Conservation (phyloP, 2,329 filamentous ascomycete genomes). For the Geosmithia flava region DNA sequence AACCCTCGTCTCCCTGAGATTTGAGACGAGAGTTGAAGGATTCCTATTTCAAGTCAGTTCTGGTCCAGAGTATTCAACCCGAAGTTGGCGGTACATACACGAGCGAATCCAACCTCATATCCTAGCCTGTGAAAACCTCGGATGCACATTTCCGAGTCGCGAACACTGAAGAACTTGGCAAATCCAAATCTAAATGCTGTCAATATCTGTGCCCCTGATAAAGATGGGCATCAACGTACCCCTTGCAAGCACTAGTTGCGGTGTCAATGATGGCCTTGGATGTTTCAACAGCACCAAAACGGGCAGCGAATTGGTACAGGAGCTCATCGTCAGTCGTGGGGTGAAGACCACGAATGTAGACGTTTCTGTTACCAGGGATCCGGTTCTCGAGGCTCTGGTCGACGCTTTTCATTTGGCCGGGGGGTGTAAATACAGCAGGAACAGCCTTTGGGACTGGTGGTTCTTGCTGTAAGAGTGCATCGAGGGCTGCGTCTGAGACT, state of each 20-base stretch:
- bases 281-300: conserved; percentile 89
- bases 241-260: conserved; percentile 87
- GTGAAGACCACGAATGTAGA: conserved; percentile 93
- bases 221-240: conserved; percentile 40
- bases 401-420: conserved; percentile 76
- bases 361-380: conserved; percentile 84
- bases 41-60: conserved; percentile 45
- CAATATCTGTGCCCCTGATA: neutral
- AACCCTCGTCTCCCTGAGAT: conserved; percentile 77
- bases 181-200: conserved; percentile 68
- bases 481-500: conserved; percentile 38
- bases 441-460: conserved; percentile 80
- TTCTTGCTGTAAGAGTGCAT: conserved; percentile 59
- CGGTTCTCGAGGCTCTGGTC: conserved; percentile 93
- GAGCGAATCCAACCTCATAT: conserved; percentile 95
- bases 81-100: conserved; percentile 42
- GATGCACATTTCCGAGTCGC: conserved; percentile 90
- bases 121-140: conserved; percentile 88
- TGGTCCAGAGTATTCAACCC: neutral
- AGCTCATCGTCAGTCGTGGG: conserved; percentile 92
- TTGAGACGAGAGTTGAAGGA: conserved; percentile 98
- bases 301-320: conserved; percentile 66
- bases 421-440: conserved; percentile 76
- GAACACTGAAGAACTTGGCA: conserved; percentile 82
- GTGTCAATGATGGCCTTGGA: conserved; percentile 98